Evolutionary conservation across 768 basidiomycete genomes (phyloP).

Genomic region (Tephrocybe sp.): DNA sequence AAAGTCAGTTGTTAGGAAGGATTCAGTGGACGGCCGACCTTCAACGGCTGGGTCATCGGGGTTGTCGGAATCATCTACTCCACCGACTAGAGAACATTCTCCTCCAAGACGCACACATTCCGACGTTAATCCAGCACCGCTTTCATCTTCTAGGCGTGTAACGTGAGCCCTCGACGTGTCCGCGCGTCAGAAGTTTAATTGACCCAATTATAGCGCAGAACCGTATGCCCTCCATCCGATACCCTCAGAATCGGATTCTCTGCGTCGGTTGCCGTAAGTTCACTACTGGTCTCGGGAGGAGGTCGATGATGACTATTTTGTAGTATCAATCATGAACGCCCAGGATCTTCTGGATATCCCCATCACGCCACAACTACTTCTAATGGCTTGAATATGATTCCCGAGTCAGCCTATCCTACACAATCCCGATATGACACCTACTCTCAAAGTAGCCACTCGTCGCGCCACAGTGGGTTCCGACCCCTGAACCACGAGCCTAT

Average conservation of each 20-base stretch:
- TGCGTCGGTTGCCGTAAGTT: slow-evolving; percentile 48
- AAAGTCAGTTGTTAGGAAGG: slow-evolving; percentile 56
- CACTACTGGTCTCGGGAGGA: slow-evolving; percentile 5
- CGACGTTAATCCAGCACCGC: slow-evolving; percentile 38
- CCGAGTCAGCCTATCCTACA: slow-evolving; percentile 53
- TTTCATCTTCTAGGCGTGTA: slow-evolving; percentile 35
- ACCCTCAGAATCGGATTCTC: slow-evolving; percentile 39
- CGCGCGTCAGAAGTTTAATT: slow-evolving; percentile 2
- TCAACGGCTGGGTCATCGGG: slow-evolving; percentile 78
- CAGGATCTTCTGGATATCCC: slow-evolving; percentile 44
- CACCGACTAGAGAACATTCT: slow-evolving; percentile 64
- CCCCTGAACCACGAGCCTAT: slow-evolving; percentile 46
- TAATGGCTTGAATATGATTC: slow-evolving; percentile 52
- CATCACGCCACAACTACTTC: slow-evolving; percentile 38
- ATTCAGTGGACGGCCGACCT: slow-evolving; percentile 58
- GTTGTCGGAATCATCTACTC: slow-evolving; percentile 68
- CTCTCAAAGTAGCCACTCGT: slow-evolving; percentile 31
- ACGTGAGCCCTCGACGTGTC: slow-evolving; percentile 28
- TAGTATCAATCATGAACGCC: slow-evolving; percentile 22
- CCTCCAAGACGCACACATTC: slow-evolving; percentile 53
- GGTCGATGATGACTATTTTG: slow-evolving; percentile 7
- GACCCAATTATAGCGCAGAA: slow-evolving; percentile 33
- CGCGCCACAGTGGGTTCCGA: slow-evolving; percentile 48
- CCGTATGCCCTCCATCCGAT: slow-evolving; percentile 44
- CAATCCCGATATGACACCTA: slow-evolving; percentile 55